Evolutionary conservation across 805 yeast species (phyloP).

Genomic region (Gaillardinia entomophila): DNA sequence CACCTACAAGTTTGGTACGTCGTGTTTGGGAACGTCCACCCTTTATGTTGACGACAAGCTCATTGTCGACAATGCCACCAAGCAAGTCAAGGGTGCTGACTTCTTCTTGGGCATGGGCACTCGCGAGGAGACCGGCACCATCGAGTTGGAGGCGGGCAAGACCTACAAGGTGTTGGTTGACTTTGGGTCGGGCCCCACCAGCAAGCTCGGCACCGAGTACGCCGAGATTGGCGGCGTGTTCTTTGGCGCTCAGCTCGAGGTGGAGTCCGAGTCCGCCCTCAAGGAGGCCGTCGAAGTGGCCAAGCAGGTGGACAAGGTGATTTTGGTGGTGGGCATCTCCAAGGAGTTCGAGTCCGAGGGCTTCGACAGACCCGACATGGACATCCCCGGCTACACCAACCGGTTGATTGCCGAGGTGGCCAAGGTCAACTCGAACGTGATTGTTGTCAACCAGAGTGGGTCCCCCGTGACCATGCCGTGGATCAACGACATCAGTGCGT

Average conservation of each 20-base stretch:
- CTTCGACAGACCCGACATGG: constrained; percentile 46
- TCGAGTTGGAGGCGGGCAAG: constrained; percentile 38
- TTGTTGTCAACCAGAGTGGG: constrained; percentile 55
- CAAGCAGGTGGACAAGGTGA: constrained; percentile 45
- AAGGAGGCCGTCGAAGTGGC: constrained; percentile 44
- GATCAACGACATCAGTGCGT: constrained; percentile 32
- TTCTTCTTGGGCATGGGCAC: constrained; percentile 46
- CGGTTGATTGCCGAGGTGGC: constrained; percentile 40
- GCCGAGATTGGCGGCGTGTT: constrained; percentile 18
- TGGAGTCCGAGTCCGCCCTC: constrained; percentile 16
- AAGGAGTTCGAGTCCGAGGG: constrained; percentile 60
- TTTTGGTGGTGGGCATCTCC: constrained; percentile 46
- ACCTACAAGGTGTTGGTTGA: constrained; percentile 42
- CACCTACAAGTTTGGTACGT: constrained; percentile 46
- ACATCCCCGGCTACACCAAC: constrained; percentile 44
- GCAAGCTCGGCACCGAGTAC: constrained; percentile 8
- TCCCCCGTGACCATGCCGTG: constrained; percentile 59
- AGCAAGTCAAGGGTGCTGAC: constrained; percentile 8
- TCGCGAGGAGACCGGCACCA: constrained; percentile 38
- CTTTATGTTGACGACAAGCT: constrained; percentile 10
- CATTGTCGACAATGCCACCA: constrained; percentile 11
- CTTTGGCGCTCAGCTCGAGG: constrained; percentile 16
- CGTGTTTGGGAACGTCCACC: constrained; percentile 24
- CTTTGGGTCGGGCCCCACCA: constrained; percentile 47
- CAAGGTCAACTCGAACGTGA: constrained; percentile 44